Evolutionary conservation across 1,139 yeast genomes (phyloP).

Genomic region (Yamadazyma taylorii): DNA sequence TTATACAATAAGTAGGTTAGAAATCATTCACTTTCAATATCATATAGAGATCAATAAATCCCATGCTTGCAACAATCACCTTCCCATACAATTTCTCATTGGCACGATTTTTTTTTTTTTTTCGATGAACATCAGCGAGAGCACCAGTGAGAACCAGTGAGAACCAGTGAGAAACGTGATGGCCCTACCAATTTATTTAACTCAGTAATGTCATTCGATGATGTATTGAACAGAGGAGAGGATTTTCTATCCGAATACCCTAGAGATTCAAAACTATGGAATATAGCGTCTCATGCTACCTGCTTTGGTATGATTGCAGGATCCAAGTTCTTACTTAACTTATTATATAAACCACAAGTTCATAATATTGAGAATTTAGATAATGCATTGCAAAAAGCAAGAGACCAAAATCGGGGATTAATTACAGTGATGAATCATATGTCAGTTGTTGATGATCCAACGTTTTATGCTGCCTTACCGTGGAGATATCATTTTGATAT

Average conservation of each 20-base stretch:
- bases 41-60: too few species aligned
- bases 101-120: too few species aligned
- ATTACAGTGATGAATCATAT: slow-evolving; percentile 95
- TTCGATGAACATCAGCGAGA: not conserved
- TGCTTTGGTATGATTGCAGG: slow-evolving; percentile 65
- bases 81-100: too few species aligned
- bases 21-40: too few species aligned
- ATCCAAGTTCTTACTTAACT: slow-evolving; percentile 61
- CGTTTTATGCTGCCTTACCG: slow-evolving; percentile 85
- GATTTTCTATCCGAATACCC: slow-evolving; percentile 67
- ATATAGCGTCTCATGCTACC: slow-evolving; percentile 64
- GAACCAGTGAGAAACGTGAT: too few species aligned
- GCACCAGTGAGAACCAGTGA: too few species aligned
- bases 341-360: slow-evolving; percentile 63
- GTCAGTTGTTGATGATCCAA: slow-evolving; percentile 93
- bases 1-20: too few species aligned
- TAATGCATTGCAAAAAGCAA: slow-evolving; percentile 59
- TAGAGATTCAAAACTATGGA: slow-evolving; percentile 60
- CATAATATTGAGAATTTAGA: slow-evolving; percentile 64
- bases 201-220: slow-evolving; percentile 67
- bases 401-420: slow-evolving; percentile 68
- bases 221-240: slow-evolving; percentile 73
- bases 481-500: slow-evolving; percentile 62
- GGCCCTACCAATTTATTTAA: too few species aligned
- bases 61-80: too few species aligned